A percentile compares a stretch with the other conserved stretches of the same genome.
Evolutionary conservation across 805 yeast species (phyloP).

Genomic region (Candida awuae): DNA sequence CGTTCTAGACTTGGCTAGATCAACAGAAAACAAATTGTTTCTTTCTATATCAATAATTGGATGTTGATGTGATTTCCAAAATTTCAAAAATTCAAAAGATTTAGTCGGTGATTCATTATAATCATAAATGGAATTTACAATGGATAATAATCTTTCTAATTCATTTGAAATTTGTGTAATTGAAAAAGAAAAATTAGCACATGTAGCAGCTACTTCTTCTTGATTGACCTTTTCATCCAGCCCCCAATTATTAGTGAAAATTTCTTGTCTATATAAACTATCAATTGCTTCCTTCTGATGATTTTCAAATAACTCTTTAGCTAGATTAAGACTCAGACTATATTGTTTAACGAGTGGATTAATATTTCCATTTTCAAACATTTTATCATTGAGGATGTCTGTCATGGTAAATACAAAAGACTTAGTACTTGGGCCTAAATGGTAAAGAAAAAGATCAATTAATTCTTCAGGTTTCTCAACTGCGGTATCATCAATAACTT

Average conservation of each 20-base stretch:
- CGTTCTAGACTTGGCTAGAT: constrained; percentile 22
- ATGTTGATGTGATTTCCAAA: constrained; percentile 34
- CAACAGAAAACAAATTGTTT: constrained; percentile 4
- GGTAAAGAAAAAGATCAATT: constrained; percentile 57
- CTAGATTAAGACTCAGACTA: constrained; percentile 38
- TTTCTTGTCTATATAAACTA: constrained; percentile 47
- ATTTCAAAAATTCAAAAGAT: constrained; percentile 45
- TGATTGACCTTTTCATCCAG: constrained; percentile 46
- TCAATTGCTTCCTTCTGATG: constrained; percentile 53
- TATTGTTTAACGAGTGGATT: constrained; percentile 36
- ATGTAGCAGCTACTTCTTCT: constrained; percentile 77
- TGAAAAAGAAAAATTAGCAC: constrained; percentile 69
- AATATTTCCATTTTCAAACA: constrained; percentile 39
- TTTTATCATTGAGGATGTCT: constrained; percentile 51
- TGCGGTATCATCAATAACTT: constrained; percentile 20
- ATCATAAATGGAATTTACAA: constrained; percentile 29
- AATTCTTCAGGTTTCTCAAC: constrained; percentile 35
- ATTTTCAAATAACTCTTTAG: constrained; percentile 45
- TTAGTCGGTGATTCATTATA: constrained; percentile 13
- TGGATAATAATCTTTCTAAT: constrained; percentile 38
- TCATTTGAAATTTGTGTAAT: constrained; percentile 57
- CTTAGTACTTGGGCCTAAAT: constrained; percentile 66
- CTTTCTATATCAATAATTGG: constrained; percentile 11
- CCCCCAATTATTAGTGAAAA: constrained; percentile 35
- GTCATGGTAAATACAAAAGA: constrained; percentile 57